These are phyloP conservation scores for Pythium vanterpoolii DNA, from an alignment of 352 stramenopile genomes.

Conservation along the genomic window DNA sequence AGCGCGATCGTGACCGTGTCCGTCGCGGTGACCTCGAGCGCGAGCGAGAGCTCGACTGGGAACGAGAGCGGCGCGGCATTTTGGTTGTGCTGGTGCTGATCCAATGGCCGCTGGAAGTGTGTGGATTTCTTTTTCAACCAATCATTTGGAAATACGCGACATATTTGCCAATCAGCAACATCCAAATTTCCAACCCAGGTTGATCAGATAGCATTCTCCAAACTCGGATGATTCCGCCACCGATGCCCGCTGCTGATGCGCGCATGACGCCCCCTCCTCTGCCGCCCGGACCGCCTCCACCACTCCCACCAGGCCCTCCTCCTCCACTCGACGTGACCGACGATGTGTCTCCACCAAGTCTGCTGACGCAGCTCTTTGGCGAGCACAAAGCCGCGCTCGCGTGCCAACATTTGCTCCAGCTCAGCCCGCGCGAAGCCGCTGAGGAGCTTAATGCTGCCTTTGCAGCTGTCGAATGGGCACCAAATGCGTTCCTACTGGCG, in stretches of 20 bases:
- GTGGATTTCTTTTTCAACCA: neutral
- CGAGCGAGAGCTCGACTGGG: conserved; percentile 10
- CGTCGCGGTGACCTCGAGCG: neutral
- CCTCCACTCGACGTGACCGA: neutral
- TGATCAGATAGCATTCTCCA: neutral
- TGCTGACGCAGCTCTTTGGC: conserved; percentile 17
- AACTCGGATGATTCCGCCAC: neutral
- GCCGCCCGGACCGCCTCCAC: neutral
- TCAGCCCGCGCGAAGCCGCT: neutral
- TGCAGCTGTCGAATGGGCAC: conserved; percentile 7
- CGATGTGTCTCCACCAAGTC: neutral
- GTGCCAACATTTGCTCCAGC: conserved; percentile 5
- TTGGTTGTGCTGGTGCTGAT: neutral
- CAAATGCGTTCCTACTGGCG: conserved; percentile 17
- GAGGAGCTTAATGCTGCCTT: conserved; percentile 10
- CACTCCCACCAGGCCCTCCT: neutral
- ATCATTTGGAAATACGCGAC: neutral
- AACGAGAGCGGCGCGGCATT: conserved; percentile 1
- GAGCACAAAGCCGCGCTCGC: conserved; percentile 11
- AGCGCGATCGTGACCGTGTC: neutral
- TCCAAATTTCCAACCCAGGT: neutral
- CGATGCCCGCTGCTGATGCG: neutral
- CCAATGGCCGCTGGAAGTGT: neutral
- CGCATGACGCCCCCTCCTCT: neutral
- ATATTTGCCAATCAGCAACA: neutral